Percentiles rank a stretch among this genome's conserved stretches.
Conservation (phyloP, 352 stramenopile species). For the Phytophthora brassicae region DNA sequence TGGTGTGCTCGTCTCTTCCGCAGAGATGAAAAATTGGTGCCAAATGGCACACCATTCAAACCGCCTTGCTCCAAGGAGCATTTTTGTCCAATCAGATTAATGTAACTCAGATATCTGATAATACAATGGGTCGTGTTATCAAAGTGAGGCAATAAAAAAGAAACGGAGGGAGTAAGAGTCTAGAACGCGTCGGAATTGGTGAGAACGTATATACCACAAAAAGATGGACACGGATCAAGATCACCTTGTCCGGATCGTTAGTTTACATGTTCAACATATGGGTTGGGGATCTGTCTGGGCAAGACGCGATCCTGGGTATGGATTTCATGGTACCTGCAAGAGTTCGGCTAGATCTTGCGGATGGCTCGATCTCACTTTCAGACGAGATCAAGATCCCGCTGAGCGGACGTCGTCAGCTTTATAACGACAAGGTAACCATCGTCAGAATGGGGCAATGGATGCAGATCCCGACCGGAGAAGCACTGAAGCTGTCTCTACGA, state of each 20-base stretch:
- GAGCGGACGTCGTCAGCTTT: background rate
- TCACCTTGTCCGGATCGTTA: constrained; percentile 10
- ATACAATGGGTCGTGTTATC: too few species aligned
- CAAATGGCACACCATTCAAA: too few species aligned
- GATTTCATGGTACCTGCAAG: constrained; percentile 19
- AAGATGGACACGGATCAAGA: constrained; percentile 11
- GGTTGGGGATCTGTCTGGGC: constrained; percentile 11
- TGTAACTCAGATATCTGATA: too few species aligned
- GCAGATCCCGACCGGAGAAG: background rate
- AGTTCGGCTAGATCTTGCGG: constrained; percentile 7
- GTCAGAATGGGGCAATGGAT: background rate
- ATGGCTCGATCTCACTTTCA: background rate
- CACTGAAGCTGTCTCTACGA: background rate
- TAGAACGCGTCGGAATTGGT: constrained; percentile 15
- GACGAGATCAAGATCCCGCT: constrained; percentile 13
- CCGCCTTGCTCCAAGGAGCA: too few species aligned
- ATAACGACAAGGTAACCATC: background rate
- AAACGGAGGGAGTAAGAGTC: too few species aligned
- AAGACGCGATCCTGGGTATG: constrained; percentile 19
- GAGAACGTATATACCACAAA: constrained; percentile 3
- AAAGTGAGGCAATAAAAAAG: too few species aligned
- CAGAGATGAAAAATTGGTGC: too few species aligned
- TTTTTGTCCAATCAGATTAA: too few species aligned
- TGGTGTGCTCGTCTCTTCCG: too few species aligned
- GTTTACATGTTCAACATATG: constrained; percentile 14